These are phyloP conservation scores for Phialemoniopsis sp. DNA, from an alignment of 2,329 filamentous ascomycete genomes.

Conservation along the genomic window DNA sequence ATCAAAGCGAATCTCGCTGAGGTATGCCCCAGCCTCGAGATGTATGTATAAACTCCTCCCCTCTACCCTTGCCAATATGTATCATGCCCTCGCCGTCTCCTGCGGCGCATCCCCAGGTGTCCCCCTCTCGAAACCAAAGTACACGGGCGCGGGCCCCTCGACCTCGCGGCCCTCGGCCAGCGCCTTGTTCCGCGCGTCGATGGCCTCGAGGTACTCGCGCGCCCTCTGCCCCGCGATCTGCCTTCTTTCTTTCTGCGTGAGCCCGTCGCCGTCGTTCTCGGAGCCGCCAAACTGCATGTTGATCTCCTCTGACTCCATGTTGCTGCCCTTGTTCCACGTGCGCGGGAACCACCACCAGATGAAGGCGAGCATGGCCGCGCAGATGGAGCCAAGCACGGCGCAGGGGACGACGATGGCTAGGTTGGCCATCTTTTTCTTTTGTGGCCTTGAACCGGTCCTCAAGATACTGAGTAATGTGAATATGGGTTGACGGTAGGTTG, in stretches of 20 bases:
- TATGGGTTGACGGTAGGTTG: no score
- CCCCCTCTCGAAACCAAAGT: background rate
- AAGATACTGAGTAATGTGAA: no score
- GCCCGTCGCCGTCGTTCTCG: background rate
- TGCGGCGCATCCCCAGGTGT: no score
- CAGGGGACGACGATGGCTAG: conserved; percentile 1
- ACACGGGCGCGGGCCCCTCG: background rate
- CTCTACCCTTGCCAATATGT: no score
- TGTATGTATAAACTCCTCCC: no score
- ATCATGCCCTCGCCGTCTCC: no score
- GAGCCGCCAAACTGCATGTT: background rate
- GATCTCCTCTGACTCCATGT: conserved; percentile 1
- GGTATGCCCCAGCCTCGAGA: no score
- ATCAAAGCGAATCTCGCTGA: no score
- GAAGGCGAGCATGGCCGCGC: background rate
- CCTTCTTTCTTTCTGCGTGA: background rate
- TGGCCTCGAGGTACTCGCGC: background rate
- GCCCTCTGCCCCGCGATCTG: background rate
- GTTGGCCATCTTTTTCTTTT: background rate
- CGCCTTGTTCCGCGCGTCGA: conserved; percentile 1
- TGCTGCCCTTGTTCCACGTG: conserved; percentile 1
- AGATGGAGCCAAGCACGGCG: conserved; percentile 2
- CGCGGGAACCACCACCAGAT: conserved; percentile 4
- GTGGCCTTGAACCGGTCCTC: no score
- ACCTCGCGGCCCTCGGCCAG: background rate